phyloP scores from a whole-genome alignment of 2,329 filamentous ascomycete species.

The Alternaria burnsii region DNA sequence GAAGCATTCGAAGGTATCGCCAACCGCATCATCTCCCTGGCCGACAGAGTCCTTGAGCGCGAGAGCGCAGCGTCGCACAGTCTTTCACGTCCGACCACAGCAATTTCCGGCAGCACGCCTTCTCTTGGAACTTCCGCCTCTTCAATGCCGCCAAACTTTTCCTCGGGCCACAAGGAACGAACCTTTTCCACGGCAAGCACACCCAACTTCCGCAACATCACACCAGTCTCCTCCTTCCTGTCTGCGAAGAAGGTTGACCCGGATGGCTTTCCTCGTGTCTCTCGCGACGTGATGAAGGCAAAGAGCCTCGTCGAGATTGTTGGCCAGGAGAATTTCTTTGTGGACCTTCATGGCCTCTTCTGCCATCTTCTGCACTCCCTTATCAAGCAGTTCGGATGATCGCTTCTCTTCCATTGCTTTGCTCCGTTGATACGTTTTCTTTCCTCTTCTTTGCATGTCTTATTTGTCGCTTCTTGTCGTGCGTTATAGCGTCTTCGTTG shows the following conservation, averaged over 20 bases:
- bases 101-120: slow-evolving; percentile 39
- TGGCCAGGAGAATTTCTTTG: slow-evolving; percentile 66
- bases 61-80: slow-evolving; percentile 41
- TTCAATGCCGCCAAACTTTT: slow-evolving; percentile 38
- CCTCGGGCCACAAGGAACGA: slow-evolving; percentile 40
- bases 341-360: slow-evolving; percentile 65
- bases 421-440: slow-evolving; percentile 19
- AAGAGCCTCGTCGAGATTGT: slow-evolving; percentile 67
- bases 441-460: slow-evolving; percentile 31
- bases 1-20: slow-evolving; percentile 63
- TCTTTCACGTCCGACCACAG: slow-evolving; percentile 38
- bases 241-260: slow-evolving; percentile 65
- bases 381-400: slow-evolving; percentile 51
- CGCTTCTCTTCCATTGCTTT: slow-evolving; percentile 1
- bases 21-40: slow-evolving; percentile 58
- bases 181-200: slow-evolving; percentile 44
- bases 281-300: slow-evolving; percentile 61
- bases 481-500: slow-evolving; percentile 23
- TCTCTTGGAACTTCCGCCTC: slow-evolving; percentile 43
- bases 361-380: slow-evolving; percentile 49
- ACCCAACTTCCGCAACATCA: slow-evolving; percentile 55
- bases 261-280: slow-evolving; percentile 62
- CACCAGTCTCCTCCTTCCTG: slow-evolving; percentile 66
- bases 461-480: slow-evolving; percentile 19
- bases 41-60: slow-evolving; percentile 50